Base-by-base conservation (phyloP, 176 grass and related monocot species). In the Luzula sylvatica region DNA sequence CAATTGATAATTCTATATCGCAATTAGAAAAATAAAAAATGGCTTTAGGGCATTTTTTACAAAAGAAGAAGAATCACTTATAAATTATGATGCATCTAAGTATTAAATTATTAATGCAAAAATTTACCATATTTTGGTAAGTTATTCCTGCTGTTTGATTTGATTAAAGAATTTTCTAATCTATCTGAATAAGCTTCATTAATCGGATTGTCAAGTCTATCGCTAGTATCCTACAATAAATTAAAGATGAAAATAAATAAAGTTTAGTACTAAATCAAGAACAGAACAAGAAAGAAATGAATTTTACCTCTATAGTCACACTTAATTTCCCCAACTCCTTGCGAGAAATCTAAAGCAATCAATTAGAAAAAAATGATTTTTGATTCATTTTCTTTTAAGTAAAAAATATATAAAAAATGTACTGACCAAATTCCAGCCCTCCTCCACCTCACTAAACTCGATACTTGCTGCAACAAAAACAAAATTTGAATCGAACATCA, bases 1-100 rank as follows among this genome's bases (percentile, higher is more conserved):
- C 70, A 17, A 76, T 61, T 1, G 67, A 72, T 65, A 78, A 72
- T 73, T 86, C 73, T 75, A 23, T 40, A 68, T 29, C 51, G 55
- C 3, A 44, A 49, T 16, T 48, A 35, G 15, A 19, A 14, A 23
- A 2, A 46, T 40, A 72, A 72, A n/a, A 22, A 60, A 75, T 39
- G 11, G 16, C 14, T 14, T 45, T 8, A 57, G 0, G n/a, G n/a
- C n/a, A n/a, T n/a, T n/a, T n/a, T n/a, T n/a, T n/a, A n/a, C n/a
- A n/a, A n/a, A n/a, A n/a, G n/a, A n/a, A n/a, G n/a, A n/a, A n/a
- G n/a, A n/a, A n/a, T n/a, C n/a, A n/a, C n/a, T n/a, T n/a, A 16
- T 14, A 16, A 3, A 20, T 3, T 5, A 17, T 13, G 22, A 46
- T 17, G 16, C n/a, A 0, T 20, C 19, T 45, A 61, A 30, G 9